phyloP scores from a whole-genome alignment of 2,329 filamentous ascomycete species.

The Chrysosporium keratinophilum region DNA sequence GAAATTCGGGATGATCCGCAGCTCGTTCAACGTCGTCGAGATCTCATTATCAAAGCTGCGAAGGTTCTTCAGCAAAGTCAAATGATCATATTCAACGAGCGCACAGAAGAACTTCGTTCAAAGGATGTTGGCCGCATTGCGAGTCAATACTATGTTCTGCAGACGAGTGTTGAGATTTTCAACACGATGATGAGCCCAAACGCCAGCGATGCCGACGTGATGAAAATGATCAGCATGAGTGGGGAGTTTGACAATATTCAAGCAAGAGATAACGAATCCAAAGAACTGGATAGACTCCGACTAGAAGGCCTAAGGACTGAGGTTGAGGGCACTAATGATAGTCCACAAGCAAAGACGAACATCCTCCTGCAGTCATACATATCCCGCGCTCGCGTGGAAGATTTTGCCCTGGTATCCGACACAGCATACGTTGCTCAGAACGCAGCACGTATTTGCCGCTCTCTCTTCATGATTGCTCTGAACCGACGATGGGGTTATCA shows the following conservation, averaged over 20 bases:
- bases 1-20: constrained; percentile 82
- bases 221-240: constrained; percentile 95
- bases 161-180: constrained; percentile 90
- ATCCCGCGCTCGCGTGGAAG: constrained; percentile 73
- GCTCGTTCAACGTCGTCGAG: constrained; percentile 72
- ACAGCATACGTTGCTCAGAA: constrained; percentile 94
- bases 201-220: constrained; percentile 78
- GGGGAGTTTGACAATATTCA: constrained; percentile 97
- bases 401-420: constrained; percentile 88
- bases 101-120: constrained; percentile 79
- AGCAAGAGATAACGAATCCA: constrained; percentile 76
- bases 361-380: constrained; percentile 92
- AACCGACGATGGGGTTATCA: constrained; percentile 94
- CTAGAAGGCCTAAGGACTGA: constrained; percentile 65
- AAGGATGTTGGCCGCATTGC: constrained; percentile 96
- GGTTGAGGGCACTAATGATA: constrained; percentile 56
- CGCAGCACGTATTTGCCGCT: constrained; percentile 82
- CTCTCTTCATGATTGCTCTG: constrained; percentile 92
- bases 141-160: constrained; percentile 91
- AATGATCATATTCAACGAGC: constrained; percentile 98
- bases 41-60: constrained; percentile 81
- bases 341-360: constrained; percentile 84
- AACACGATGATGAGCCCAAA: constrained; percentile 84
- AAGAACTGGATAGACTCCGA: constrained; percentile 68
- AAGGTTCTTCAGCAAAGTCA: constrained; percentile 80